Evolutionary conservation across 2,329 filamentous ascomycete species (phyloP).

Genomic region (Dendryphion nanum): DNA sequence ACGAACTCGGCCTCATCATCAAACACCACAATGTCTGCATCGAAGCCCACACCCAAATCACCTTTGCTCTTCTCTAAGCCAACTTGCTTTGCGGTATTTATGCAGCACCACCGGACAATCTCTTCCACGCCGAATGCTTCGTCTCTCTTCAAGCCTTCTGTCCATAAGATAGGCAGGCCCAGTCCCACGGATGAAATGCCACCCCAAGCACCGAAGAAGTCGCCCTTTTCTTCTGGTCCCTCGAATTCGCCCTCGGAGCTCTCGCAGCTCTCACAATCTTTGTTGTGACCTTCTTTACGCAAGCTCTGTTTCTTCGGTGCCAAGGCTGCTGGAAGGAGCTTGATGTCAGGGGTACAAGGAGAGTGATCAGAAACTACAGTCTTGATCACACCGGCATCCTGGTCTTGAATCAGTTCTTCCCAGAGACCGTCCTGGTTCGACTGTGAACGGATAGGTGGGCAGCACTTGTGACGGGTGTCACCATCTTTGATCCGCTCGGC

Average conservation of each 20-base stretch:
- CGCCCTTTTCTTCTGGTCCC: slow-evolving; percentile 56
- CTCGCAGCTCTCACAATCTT: slow-evolving; percentile 35
- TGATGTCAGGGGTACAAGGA: slow-evolving; percentile 91
- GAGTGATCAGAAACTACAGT: slow-evolving; percentile 96
- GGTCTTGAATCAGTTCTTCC: slow-evolving; percentile 64
- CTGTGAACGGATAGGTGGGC: slow-evolving; percentile 81
- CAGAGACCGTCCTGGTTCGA: slow-evolving; percentile 83
- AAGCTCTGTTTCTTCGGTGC: slow-evolving; percentile 44
- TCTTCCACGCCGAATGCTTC: slow-evolving; percentile 63
- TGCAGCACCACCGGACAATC: slow-evolving; percentile 80
- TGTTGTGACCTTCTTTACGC: slow-evolving; percentile 29
- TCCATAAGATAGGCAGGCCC: slow-evolving; percentile 87
- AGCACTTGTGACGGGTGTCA: slow-evolving; percentile 93
- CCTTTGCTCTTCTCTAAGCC: slow-evolving; percentile 80
- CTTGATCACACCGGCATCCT: slow-evolving; percentile 72
- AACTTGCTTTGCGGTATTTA: slow-evolving; percentile 84
- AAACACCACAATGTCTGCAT: slow-evolving; percentile 90
- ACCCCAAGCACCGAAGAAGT: slow-evolving; percentile 96
- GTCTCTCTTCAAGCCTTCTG: slow-evolving; percentile 64
- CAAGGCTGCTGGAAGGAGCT: slow-evolving; percentile 76
- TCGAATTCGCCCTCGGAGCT: slow-evolving; percentile 32
- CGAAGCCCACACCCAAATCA: slow-evolving; percentile 75
- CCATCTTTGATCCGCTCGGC: slow-evolving; percentile 80
- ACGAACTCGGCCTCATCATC: slow-evolving; percentile 80
- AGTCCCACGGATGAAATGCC: slow-evolving; percentile 93